Conservation (phyloP, 2,329 filamentous ascomycete species). For the Cytospora chrysosperma region DNA sequence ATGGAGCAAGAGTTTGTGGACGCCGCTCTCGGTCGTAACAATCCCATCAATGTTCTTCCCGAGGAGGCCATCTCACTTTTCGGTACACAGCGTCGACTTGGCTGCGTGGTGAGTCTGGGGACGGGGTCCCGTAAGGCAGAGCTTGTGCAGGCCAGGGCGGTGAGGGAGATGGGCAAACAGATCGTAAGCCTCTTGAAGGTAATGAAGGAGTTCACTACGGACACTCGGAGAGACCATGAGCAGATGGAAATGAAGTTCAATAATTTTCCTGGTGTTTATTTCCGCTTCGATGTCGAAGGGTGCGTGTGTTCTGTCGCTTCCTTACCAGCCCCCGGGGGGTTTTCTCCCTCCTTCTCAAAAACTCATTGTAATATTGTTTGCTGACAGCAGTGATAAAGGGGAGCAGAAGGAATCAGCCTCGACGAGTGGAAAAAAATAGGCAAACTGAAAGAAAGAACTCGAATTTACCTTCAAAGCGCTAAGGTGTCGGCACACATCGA, state of each 20-base stretch:
- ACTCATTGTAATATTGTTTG: too few relatives aligned
- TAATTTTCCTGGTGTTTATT: slow-evolving; percentile 28
- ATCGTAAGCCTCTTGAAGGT: slow-evolving; percentile 13
- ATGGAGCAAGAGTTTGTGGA: slow-evolving; percentile 38
- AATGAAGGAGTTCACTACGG: slow-evolving; percentile 26
- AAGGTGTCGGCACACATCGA: slow-evolving; percentile 26
- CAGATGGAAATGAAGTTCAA: background rate
- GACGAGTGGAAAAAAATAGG: slow-evolving; percentile 31
- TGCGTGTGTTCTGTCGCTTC: too few relatives aligned
- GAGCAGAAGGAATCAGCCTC: slow-evolving; percentile 27
- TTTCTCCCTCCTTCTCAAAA: too few relatives aligned
- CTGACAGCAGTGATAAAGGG: background rate
- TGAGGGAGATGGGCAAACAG: background rate
- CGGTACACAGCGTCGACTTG: slow-evolving; percentile 27
- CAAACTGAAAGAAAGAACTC: slow-evolving; percentile 28
- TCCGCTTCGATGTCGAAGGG: slow-evolving; percentile 31
- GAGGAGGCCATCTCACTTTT: slow-evolving; percentile 33
- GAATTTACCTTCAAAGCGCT: slow-evolving; percentile 26
- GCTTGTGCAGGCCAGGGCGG: background rate
- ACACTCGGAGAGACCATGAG: background rate
- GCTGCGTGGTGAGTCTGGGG: slow-evolving; percentile 35
- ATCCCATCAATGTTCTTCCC: slow-evolving; percentile 36
- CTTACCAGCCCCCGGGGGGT: too few relatives aligned
- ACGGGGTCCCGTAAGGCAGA: slow-evolving; percentile 30
- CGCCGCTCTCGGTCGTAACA: slow-evolving; percentile 44